Base-by-base conservation (phyloP, 2,329 filamentous ascomycete genomes). In the Talaromyces sp. region DNA sequence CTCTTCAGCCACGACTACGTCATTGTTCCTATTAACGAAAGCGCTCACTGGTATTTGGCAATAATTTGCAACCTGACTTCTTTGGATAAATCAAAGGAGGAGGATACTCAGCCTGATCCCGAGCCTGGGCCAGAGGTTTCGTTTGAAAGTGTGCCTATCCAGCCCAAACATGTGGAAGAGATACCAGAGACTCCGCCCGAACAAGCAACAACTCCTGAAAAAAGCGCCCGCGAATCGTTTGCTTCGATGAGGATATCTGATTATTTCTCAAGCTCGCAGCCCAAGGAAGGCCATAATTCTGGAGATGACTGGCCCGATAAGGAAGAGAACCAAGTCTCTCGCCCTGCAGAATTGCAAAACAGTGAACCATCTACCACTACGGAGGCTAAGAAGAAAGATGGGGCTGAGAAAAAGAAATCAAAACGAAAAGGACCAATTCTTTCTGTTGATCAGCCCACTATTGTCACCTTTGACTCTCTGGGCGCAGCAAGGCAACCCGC, bases 391-490 rank as follows among this genome's bases (percentile, higher is more conserved):
- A 61, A 65, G 28, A 55, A 62, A 15, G 11, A 49, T 54, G 36
- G 36, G 2, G 64, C 63, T 25, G 47, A 70, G 53, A 64, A 30
- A 68, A 68, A 62, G 51, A 59, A 56, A 69, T 68, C 65, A 70
- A 68, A 73, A 68, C 75, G 71, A 60, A 64, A 56, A 32, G 64
- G 64, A 60, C 65, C 64, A 33, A 66, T 67, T 6, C 76, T 78
- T 61, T 78, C 85, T 58, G 75, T 79, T 0, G 77, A 77, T 9
- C 81, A 86, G 57, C 86, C 91, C 1, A 84, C 85, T 39, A 92
- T 98, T 64, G 87, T 98, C 65, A 92, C 91, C 0, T 84, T 98
- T 28, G 95, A 99, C 73, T 98, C 95, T 0, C 81, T 98, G 1
- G 88, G 87, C n/a, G 69, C 75, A 4, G 53, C 79, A 0, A 91